phyloP scores from a whole-genome alignment of 306 rosid genomes.

The Dryas alaskensis region DNA sequence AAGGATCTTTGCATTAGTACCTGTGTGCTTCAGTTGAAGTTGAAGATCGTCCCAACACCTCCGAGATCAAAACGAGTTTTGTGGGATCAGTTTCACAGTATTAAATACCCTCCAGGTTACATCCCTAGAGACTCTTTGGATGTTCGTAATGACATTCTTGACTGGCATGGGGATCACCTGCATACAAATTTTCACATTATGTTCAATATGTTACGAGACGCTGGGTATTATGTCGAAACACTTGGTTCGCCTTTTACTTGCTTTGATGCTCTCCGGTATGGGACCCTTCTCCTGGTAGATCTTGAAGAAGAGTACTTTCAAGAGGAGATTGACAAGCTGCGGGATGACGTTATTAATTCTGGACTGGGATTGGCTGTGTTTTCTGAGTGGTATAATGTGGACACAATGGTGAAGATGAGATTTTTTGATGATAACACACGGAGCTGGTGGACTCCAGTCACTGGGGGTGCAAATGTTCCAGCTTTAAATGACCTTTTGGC shows the following conservation, averaged over 20 bases:
- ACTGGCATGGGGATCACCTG: conserved; percentile 99
- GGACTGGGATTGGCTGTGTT: conserved; percentile 89
- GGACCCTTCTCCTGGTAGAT: conserved; percentile 91
- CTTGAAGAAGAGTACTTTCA: conserved; percentile 92
- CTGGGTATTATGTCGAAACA: conserved; percentile 83
- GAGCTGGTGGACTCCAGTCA: conserved; percentile 99
- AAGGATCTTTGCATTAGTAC: conserved; percentile 46
- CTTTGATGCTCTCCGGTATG: conserved; percentile 87
- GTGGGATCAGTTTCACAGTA: conserved; percentile 98
- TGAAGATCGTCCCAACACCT: conserved; percentile 86
- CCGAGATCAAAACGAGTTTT: conserved; percentile 75
- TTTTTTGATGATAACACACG: conserved; percentile 94
- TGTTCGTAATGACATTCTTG: conserved; percentile 97
- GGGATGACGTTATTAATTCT: conserved; percentile 75
- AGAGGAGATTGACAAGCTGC: conserved; percentile 94
- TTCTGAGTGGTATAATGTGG: conserved; percentile 97
- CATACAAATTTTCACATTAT: conserved; percentile 94
- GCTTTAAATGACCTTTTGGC: conserved; percentile 90
- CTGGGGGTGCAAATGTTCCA: conserved; percentile 95
- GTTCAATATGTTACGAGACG: conserved; percentile 92
- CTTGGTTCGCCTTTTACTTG: conserved; percentile 96
- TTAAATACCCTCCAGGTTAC: conserved; percentile 96
- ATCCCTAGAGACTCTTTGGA: conserved; percentile 97
- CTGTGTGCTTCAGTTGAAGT: conserved; percentile 84
- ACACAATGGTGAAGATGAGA: conserved; percentile 96